Evolutionary conservation across 2,329 filamentous ascomycete species (phyloP).

Genomic region (Ophiostoma himal-ulmi): DNA sequence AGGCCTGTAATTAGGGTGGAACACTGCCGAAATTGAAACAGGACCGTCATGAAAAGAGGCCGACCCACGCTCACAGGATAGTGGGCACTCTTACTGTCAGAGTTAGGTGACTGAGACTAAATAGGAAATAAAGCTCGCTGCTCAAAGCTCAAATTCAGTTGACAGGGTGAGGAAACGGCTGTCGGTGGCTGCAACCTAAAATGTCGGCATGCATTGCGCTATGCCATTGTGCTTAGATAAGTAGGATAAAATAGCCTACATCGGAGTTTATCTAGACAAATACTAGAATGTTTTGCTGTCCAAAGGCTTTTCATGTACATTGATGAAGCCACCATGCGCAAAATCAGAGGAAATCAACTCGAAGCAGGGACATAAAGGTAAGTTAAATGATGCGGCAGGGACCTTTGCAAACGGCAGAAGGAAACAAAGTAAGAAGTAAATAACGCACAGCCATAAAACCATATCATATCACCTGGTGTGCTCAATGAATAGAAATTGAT

Average conservation of each 20-base stretch:
- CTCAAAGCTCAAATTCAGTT: not conserved
- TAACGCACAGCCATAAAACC: not conserved
- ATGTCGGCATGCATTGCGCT: not conserved
- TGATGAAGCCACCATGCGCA: not conserved
- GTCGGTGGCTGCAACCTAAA: constrained; percentile 7
- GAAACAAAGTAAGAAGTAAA: not conserved
- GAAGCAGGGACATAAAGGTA: not conserved
- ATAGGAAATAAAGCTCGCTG: not conserved
- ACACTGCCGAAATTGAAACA: constrained; percentile 39
- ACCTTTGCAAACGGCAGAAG: not conserved
- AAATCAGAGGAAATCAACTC: not conserved
- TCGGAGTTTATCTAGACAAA: not conserved
- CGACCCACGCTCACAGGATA: constrained; percentile 23
- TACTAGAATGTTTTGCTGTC: not conserved
- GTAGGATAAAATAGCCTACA: not conserved
- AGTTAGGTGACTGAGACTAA: not conserved
- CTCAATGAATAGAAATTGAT: not conserved
- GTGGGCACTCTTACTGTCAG: not conserved
- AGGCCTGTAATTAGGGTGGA: constrained; percentile 36
- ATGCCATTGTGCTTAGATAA: not conserved
- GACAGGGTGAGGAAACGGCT: constrained; percentile 3
- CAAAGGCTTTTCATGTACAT: not conserved
- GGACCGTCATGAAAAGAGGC: constrained; percentile 28
- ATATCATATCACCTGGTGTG: not conserved
- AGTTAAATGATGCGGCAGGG: not conserved